Percentiles rank a stretch among this genome's conserved stretches.
phyloP scores from a whole-genome alignment of 2,329 filamentous ascomycete genomes.

The Colletotrichum sp. region DNA sequence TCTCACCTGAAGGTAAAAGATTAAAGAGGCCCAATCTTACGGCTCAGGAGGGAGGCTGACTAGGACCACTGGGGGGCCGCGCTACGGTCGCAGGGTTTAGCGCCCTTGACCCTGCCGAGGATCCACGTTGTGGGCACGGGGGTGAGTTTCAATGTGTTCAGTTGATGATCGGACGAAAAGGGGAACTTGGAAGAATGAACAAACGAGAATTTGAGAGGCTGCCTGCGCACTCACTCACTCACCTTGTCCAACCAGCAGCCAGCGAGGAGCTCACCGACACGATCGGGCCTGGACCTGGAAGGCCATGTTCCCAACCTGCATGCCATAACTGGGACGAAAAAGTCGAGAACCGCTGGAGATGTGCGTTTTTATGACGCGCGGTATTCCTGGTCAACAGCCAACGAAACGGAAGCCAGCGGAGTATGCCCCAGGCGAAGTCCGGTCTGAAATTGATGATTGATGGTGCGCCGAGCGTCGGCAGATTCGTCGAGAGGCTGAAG shows the following conservation, averaged over 20 bases:
- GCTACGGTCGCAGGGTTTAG: background rate
- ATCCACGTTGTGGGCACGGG: conserved; percentile 16
- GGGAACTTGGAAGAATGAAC: background rate
- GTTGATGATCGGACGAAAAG: conserved; percentile 13
- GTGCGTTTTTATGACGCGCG: background rate
- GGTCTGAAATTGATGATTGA: conserved; percentile 1
- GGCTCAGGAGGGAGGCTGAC: conserved; percentile 7
- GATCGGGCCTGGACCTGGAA: background rate
- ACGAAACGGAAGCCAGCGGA: conserved; percentile 1
- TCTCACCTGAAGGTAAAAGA: conserved; percentile 4
- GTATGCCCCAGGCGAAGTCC: background rate
- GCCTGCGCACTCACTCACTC: background rate
- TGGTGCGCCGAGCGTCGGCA: background rate
- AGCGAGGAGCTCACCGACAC: background rate
- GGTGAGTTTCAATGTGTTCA: conserved; percentile 11
- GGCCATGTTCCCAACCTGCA: background rate
- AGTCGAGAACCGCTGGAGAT: background rate
- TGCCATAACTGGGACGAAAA: background rate
- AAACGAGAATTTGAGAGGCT: background rate
- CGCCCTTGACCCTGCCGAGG: conserved; percentile 14
- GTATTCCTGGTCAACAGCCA: background rate
- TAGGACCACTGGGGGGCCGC: background rate
- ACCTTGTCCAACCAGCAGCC: background rate
- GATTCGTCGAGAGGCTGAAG: background rate
- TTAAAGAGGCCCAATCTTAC: background rate